Base-by-base conservation (phyloP, 371 early-diverging fungal genomes). In the Enterospora canceri region DNA sequence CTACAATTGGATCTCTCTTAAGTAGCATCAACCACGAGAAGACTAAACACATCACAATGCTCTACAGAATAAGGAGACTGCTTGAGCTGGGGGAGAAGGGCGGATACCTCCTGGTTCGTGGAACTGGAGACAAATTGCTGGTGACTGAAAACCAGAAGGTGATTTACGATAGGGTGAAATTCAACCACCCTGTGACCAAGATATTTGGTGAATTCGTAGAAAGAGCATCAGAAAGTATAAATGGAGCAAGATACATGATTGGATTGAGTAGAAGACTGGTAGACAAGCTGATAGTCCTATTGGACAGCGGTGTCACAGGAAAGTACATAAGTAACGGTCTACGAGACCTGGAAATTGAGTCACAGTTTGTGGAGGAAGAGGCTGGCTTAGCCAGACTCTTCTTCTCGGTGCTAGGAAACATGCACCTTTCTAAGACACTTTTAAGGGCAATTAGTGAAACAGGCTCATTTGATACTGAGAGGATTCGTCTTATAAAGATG, bases 401-500 rank as follows among this genome's bases (percentile, higher is more conserved):
- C 0, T 19, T 65, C 28, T 68, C 71, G 4, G 55, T 76, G 26
- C 49, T 77, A 30, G 75, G 74, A 30, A 62, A 75, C 29, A 31
- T 34, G 15, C 35, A 40, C 4, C 47, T 76, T 16, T 51, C 61
- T 15, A 58, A 65, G 40, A 32, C 76, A 33, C 59, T 77, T 2
- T n/a, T 18, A 1, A 67, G 71, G 28, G 57, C 55, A 24, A 68
- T 77, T 21, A 47, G 58, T 18, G 34, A 51, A 18, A 59, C 66
- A 8, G 66, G 66, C 12, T 56, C 58, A 0, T 76, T 76, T 47
- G 65, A 61, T 51, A 46, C 70, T 21, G 80, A 80, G 51, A 74
- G 70, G 32, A 76, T 80, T 24, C 47, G 77, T 35, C 65, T 80
- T 18, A 57, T 62, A 24, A 97, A 97, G 82, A 87, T 97, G 48